Conservation (phyloP, 2,329 filamentous ascomycete genomes). For the Fonsecaea nubica region DNA sequence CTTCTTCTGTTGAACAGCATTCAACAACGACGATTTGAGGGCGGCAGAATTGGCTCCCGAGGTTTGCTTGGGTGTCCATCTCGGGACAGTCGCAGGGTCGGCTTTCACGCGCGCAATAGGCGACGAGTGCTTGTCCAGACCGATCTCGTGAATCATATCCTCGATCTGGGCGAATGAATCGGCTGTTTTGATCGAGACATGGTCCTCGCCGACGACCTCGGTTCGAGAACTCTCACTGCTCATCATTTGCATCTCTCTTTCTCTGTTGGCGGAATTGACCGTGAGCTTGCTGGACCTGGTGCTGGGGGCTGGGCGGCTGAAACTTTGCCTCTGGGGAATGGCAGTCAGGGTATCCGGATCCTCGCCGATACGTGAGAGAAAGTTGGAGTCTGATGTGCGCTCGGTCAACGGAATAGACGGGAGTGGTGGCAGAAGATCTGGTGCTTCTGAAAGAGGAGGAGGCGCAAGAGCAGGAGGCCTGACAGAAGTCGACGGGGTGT, state of each 20-base stretch:
- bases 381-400: constrained; percentile 36
- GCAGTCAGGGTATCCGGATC: constrained; percentile 12
- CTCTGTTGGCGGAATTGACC: constrained; percentile 18
- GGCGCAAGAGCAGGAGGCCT: constrained; percentile 21
- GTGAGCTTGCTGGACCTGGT: constrained; percentile 37
- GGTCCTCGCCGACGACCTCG: constrained; percentile 24
- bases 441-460: constrained; percentile 35
- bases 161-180: constrained; percentile 45
- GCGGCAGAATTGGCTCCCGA: constrained; percentile 53
- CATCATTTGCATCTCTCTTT: constrained; percentile 17
- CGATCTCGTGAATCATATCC: constrained; percentile 47
- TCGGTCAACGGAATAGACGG: constrained; percentile 45
- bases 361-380: constrained; percentile 16
- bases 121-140: constrained; percentile 51
- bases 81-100: constrained; percentile 52
- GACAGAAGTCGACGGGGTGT: constrained; percentile 33
- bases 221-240: constrained; percentile 15
- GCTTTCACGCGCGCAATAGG: constrained; percentile 59
- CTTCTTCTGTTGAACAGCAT: constrained; percentile 64
- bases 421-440: constrained; percentile 41
- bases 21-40: constrained; percentile 58
- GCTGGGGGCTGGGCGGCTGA: constrained; percentile 31
- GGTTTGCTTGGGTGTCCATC: constrained; percentile 57
- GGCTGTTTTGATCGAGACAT: constrained; percentile 29
- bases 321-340: constrained; percentile 22